Evolutionary conservation across 371 early-diverging fungal genomes (phyloP).

Genomic region (Neoconidiobolus thromboides): DNA sequence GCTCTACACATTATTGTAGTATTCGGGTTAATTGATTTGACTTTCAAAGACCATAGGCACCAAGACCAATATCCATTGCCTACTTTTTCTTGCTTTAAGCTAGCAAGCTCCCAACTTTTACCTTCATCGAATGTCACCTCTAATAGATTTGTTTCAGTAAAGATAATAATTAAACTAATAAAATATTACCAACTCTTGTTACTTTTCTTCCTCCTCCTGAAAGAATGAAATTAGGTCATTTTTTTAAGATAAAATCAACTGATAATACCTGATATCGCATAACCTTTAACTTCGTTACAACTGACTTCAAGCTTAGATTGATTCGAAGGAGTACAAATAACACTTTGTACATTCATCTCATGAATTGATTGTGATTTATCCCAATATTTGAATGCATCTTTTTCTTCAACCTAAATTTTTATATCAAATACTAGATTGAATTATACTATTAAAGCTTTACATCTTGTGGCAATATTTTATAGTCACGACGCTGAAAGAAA

Average conservation of each 20-base stretch:
- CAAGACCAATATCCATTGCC: conserved; percentile 36
- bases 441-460: conserved; percentile 8
- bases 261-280: conserved; percentile 7
- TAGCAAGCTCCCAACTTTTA: conserved; percentile 43
- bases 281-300: conserved; percentile 1
- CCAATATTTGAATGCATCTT: conserved; percentile 7
- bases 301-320: not conserved
- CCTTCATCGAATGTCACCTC: conserved; percentile 66
- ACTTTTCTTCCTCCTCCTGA: conserved; percentile 4
- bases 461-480: conserved; percentile 56
- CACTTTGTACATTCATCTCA: conserved; percentile 9
- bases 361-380: conserved; percentile 4
- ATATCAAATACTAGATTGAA: not conserved
- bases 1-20: conserved; percentile 7
- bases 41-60: conserved; percentile 14
- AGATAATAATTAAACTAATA: not conserved
- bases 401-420: conserved; percentile 5
- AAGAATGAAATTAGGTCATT: not conserved
- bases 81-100: conserved; percentile 11
- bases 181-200: conserved; percentile 1
- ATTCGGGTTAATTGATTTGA: not conserved
- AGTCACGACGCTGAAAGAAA: conserved; percentile 63
- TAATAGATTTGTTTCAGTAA: conserved; percentile 36
- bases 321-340: conserved; percentile 6
- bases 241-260: not conserved